Conservation (phyloP, 768 basidiomycete species). For the Naganishia kalamii region DNA sequence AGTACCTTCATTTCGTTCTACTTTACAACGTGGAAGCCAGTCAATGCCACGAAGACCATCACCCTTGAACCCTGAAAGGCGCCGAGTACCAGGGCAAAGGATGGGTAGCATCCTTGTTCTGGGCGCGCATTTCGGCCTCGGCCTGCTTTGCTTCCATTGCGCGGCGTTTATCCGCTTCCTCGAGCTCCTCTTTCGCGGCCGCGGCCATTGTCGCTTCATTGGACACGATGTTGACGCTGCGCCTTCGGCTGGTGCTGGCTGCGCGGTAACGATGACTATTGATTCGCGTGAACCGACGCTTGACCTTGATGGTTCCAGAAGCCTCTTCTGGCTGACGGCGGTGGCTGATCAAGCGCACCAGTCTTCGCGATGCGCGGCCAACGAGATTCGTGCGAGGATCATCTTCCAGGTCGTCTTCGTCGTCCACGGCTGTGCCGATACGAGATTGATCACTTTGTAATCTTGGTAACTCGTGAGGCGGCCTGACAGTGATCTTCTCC, state of each 20-base stretch:
- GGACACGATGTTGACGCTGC: conserved; percentile 3
- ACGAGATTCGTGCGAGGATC: conserved; percentile 11
- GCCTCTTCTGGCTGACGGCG: not conserved
- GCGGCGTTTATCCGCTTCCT: not conserved
- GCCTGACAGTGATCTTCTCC: not conserved
- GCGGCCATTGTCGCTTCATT: conserved; percentile 16
- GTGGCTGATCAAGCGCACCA: conserved; percentile 9
- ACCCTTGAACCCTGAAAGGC: not conserved
- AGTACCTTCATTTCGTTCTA: too few relatives aligned
- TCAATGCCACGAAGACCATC: too few relatives aligned
- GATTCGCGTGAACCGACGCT: conserved; percentile 2
- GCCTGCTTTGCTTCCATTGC: conserved; percentile 6
- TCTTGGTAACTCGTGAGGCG: not conserved
- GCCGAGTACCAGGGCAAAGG: not conserved
- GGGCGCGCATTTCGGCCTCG: conserved; percentile 9
- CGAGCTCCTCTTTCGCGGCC: conserved; percentile 17
- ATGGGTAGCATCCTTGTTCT: conserved; percentile 1
- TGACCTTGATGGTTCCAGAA: not conserved
- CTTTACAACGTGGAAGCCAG: too few relatives aligned
- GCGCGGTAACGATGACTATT: conserved; percentile 1
- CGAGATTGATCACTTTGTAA: not conserved
- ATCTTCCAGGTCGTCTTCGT: conserved; percentile 23
- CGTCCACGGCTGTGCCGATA: conserved; percentile 23
- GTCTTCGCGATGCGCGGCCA: not conserved
- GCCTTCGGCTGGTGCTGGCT: not conserved